Percentiles rank a stretch among this genome's conserved stretches.
These are phyloP conservation scores for Candida coquimbonensis DNA, from an alignment of 805 yeast species.

Conservation along the genomic window DNA sequence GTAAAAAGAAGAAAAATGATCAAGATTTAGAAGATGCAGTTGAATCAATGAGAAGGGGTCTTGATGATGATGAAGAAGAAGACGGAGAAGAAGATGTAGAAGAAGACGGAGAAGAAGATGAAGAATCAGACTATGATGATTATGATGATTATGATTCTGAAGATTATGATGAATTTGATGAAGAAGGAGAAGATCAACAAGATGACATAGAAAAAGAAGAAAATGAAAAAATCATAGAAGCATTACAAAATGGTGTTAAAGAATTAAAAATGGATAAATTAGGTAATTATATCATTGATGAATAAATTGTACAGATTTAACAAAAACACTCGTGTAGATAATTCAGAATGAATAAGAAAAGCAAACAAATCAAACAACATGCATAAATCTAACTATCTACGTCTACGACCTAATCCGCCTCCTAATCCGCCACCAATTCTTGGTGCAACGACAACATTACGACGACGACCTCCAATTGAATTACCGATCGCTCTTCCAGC, in stretches of 20 bases:
- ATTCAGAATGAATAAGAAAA: no score
- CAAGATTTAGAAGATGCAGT: slow-evolving; percentile 75
- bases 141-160: slow-evolving; percentile 23
- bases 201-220: slow-evolving; percentile 47
- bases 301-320: neutral
- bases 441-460: neutral
- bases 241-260: slow-evolving; percentile 54
- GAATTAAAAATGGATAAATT: slow-evolving; percentile 74
- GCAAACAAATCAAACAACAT: no score
- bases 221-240: slow-evolving; percentile 61
- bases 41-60: slow-evolving; percentile 49
- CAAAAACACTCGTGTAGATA: no score
- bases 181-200: slow-evolving; percentile 29
- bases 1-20: slow-evolving; percentile 47
- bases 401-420: neutral
- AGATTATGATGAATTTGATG: slow-evolving; percentile 17
- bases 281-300: slow-evolving; percentile 72
- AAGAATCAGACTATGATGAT: slow-evolving; percentile 29
- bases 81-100: slow-evolving; percentile 8
- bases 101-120: slow-evolving; percentile 43
- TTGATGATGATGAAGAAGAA: slow-evolving; percentile 25
- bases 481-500: neutral
- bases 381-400: neutral
- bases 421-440: neutral
- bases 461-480: neutral